These are phyloP conservation scores for Clonostachys sp. DNA, from an alignment of 2,329 filamentous ascomycete species.

Conservation along the genomic window DNA sequence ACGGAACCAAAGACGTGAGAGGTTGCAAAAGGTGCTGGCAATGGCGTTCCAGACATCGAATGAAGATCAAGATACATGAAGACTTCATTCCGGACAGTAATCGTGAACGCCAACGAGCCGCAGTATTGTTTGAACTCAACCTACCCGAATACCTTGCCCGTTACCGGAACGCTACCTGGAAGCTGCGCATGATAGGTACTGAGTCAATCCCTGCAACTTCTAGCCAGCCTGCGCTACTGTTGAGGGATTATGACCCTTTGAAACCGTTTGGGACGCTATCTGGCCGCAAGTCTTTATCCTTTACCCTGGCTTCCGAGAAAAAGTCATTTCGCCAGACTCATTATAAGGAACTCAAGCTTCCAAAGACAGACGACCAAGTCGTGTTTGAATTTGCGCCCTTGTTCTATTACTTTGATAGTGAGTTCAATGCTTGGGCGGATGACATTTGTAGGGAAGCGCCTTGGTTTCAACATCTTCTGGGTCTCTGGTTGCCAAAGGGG, in stretches of 20 bases:
- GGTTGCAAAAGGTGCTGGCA: background rate
- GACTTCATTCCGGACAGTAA: background rate
- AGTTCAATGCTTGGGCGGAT: slow-evolving; percentile 7
- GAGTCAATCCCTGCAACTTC: background rate
- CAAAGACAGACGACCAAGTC: slow-evolving; percentile 6
- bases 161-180: too few relatives aligned
- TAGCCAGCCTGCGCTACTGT: slow-evolving; percentile 1
- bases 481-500: slow-evolving; percentile 12
- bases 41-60: background rate
- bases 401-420: slow-evolving; percentile 10
- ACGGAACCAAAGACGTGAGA: background rate
- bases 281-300: background rate
- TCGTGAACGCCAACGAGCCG: too few relatives aligned
- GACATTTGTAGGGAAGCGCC: slow-evolving; percentile 3
- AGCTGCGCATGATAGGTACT: slow-evolving; percentile 2
- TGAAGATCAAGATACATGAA: background rate
- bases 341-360: slow-evolving; percentile 8
- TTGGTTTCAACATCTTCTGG: slow-evolving; percentile 9
- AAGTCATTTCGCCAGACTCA: slow-evolving; percentile 19
- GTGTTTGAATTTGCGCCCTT: slow-evolving; percentile 7
- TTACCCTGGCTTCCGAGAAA: slow-evolving; percentile 13
- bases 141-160: too few relatives aligned
- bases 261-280: background rate
- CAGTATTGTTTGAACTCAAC: too few relatives aligned
- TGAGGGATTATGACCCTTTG: background rate